Evolutionary conservation across 2,329 filamentous ascomycete species (phyloP).

Genomic region (Ceratocystis destructans): DNA sequence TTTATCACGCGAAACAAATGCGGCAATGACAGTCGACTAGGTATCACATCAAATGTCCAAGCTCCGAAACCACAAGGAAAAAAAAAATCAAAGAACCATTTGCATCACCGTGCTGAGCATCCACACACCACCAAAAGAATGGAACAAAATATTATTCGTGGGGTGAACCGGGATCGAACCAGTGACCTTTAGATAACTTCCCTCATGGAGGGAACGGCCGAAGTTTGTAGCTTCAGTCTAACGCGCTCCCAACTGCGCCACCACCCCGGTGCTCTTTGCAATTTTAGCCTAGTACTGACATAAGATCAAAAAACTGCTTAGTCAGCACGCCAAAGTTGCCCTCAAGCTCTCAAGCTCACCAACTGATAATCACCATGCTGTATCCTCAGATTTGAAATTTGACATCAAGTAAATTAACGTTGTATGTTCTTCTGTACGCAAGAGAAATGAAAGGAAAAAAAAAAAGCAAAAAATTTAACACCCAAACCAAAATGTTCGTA

Average conservation of each 20-base stretch:
- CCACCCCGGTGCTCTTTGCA: conserved; percentile 1
- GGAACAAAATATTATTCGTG: neutral
- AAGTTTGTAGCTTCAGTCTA: conserved; percentile 20
- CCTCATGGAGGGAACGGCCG: conserved; percentile 8
- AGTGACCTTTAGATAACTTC: conserved; percentile 19
- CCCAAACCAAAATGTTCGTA: neutral
- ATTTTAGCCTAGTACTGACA: neutral
- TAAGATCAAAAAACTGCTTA: neutral
- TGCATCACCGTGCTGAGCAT: neutral
- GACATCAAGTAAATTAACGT: neutral
- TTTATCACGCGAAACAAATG: no score
- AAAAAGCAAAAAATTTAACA: neutral
- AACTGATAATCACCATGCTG: no score
- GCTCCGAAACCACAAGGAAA: neutral
- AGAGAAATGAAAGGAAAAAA: neutral
- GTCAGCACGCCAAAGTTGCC: no score
- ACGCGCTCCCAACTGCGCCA: conserved; percentile 20
- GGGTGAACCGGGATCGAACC: conserved; percentile 20
- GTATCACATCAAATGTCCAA: neutral
- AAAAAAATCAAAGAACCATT: neutral
- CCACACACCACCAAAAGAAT: no score
- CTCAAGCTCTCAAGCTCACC: no score
- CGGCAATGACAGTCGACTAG: no score
- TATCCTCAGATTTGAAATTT: neutral
- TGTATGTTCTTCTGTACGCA: conserved; percentile 8